Evolutionary conservation across 345 rosid species (phyloP).

Genomic region (Eucalyptus caleyi): DNA sequence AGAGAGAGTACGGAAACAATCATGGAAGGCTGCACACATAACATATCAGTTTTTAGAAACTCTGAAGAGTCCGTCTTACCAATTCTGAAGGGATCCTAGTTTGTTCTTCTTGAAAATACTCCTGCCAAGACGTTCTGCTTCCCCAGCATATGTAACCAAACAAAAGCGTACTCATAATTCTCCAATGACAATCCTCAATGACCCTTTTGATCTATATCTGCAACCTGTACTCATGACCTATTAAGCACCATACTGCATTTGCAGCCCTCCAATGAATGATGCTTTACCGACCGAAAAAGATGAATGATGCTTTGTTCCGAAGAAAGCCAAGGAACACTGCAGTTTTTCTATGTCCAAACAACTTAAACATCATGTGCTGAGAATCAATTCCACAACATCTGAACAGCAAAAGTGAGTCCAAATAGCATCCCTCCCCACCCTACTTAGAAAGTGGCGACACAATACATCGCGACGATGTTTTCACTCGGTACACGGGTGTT

Average conservation of each 20-base stretch:
- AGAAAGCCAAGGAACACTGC: background rate
- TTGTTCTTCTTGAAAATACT: background rate
- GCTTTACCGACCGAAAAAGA: background rate
- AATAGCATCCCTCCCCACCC: background rate
- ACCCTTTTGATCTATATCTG: background rate
- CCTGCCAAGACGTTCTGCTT: background rate
- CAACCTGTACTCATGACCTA: background rate
- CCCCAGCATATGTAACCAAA: background rate
- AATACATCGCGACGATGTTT: fast-evolving
- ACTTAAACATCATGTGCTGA: background rate
- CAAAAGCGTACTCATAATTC: background rate
- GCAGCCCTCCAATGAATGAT: background rate
- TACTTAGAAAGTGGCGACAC: background rate
- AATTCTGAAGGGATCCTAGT: background rate
- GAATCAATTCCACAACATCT: background rate
- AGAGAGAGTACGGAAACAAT: background rate
- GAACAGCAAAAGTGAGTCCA: background rate
- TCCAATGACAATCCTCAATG: background rate
- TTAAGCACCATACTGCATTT: background rate
- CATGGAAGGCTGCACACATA: background rate
- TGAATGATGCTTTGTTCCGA: background rate
- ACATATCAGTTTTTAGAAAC: background rate
- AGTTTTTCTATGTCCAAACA: background rate
- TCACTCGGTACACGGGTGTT: background rate
- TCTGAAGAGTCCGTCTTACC: background rate